A percentile compares a stretch with the other conserved stretches of the same genome.
Evolutionary conservation across 352 stramenopile species (phyloP).

Genomic region (Phytophthora brassicae): DNA sequence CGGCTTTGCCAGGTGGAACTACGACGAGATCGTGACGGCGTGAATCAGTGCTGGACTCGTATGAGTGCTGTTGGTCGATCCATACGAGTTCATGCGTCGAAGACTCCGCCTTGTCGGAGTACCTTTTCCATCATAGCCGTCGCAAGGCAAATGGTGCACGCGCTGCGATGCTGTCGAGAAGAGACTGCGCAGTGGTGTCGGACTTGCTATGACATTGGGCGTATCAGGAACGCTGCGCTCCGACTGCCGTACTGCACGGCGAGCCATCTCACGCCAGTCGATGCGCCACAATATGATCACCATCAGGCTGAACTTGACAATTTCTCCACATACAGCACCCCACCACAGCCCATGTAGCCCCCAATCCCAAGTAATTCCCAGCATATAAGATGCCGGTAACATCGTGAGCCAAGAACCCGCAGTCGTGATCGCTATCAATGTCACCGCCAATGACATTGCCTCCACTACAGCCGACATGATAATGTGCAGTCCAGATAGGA

Average conservation of each 20-base stretch:
- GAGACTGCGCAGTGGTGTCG: slow-evolving; percentile 30
- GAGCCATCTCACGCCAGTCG: slow-evolving; percentile 75
- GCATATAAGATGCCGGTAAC: slow-evolving; percentile 59
- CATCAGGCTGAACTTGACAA: slow-evolving; percentile 77
- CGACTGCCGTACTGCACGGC: slow-evolving; percentile 60
- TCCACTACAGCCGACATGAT: slow-evolving; percentile 80
- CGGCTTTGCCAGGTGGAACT: background rate
- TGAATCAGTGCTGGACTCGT: slow-evolving; percentile 20
- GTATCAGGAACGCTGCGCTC: slow-evolving; percentile 40
- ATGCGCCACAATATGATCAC: slow-evolving; percentile 54
- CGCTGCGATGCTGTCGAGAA: slow-evolving; percentile 27
- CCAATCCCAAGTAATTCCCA: slow-evolving; percentile 53
- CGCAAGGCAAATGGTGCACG: slow-evolving; percentile 18
- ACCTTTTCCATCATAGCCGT: slow-evolving; percentile 1
- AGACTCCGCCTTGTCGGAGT: slow-evolving; percentile 14
- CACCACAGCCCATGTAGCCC: slow-evolving; percentile 73
- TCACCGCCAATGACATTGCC: slow-evolving; percentile 78
- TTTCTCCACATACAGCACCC: slow-evolving; percentile 69
- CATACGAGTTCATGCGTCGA: slow-evolving; percentile 23
- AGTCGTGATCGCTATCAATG: slow-evolving; percentile 66
- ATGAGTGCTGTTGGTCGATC: slow-evolving; percentile 13
- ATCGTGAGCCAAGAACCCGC: slow-evolving; percentile 75
- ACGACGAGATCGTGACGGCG: slow-evolving; percentile 21
- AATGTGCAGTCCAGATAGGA: slow-evolving; percentile 75
- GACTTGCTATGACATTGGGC: slow-evolving; percentile 39